Conservation (phyloP, 2,329 filamentous ascomycete genomes). For the Zalaria obscura region DNA sequence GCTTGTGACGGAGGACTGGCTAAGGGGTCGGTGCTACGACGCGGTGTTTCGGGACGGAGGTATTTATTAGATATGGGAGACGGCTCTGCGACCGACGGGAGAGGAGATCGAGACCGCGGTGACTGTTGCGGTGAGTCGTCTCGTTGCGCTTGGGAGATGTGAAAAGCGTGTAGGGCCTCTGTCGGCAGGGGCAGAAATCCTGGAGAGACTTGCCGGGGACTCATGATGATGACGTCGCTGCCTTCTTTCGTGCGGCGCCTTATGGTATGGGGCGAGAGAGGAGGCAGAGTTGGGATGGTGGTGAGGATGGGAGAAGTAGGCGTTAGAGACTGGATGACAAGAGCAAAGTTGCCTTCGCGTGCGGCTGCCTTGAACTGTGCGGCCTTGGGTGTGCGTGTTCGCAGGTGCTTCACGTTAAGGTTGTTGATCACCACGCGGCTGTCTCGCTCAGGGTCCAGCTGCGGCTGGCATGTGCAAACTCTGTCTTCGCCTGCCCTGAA, state of each 20-base stretch:
- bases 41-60: constrained; percentile 11
- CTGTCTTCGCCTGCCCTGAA: no score
- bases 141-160: background rate
- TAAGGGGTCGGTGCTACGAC: constrained; percentile 23
- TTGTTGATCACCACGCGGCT: no score
- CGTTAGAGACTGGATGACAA: background rate
- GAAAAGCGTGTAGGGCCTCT: background rate
- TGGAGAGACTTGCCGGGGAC: background rate
- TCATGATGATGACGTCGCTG: background rate
- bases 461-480: no score
- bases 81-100: background rate
- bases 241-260: background rate
- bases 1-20: constrained; percentile 13
- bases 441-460: no score
- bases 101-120: background rate
- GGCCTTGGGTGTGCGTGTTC: background rate
- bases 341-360: background rate
- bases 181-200: background rate
- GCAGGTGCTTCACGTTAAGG: background rate
- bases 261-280: background rate
- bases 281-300: background rate
- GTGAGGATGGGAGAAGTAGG: background rate
- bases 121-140: background rate
- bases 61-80: background rate
- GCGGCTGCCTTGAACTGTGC: background rate